Base-by-base conservation (phyloP, 1,284 basidiomycete species). In the Rhodotorula sp. region DNA sequence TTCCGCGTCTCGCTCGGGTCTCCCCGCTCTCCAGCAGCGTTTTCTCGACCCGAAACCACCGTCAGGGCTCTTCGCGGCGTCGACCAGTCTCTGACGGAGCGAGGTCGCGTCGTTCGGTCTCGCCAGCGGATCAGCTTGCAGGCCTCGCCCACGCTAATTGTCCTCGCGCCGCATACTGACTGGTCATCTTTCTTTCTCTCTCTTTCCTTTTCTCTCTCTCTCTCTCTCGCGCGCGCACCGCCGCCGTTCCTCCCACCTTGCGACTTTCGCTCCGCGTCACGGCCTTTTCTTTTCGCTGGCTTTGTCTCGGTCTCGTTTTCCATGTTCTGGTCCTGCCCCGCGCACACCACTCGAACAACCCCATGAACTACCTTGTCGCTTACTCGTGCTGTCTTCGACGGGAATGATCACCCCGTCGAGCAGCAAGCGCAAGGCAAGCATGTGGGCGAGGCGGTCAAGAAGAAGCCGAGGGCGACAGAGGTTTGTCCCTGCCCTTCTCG, bases 391-490 rank as follows among this genome's bases (percentile, higher is more conserved):
- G 59, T 54, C 52, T 52, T n/a, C 49, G 66, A 70, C 57, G 64
- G 68, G 55, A 59, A 22, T 63, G 59, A 66, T 66, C 65, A 56
- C 57, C 61, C 63, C 62, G 57, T 60, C 64, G 68, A 44, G 32
- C 66, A 70, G 68, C 68, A 66, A n/a, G 64, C 64, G 51, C 68
- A 70, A 27, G 72, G 74, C 62, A 76, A 72, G 71, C 76, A 77
- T 70, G 68, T 76, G 19, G 75, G 74, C 46, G 75, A 77, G 59
- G 70, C 67, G 59, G 71, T 76, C 64, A 77, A 77, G 73, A 77
- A 77, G 68, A 77, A 77, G 72, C 76, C 76, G 59, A 73, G 76
- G 62, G 76, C 75, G 62, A 77, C 75, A 64, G 76, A 77, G 73
- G 76, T 77, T 66, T 71, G 73, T 74, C 54, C 52, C 22, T 22